Conservation (phyloP, 805 yeast species). For the Candida orba region DNA sequence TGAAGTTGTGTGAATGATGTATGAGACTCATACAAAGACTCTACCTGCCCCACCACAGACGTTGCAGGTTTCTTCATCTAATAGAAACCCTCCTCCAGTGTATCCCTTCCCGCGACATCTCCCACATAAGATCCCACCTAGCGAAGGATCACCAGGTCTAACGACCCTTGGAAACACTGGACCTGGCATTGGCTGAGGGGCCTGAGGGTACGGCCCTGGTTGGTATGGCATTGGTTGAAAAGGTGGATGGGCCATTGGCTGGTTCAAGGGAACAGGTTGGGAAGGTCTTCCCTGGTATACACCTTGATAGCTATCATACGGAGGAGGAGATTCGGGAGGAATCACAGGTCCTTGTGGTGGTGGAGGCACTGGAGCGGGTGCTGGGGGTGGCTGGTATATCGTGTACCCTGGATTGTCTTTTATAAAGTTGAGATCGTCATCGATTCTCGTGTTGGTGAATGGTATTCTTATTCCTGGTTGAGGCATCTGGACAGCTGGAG, state of each 20-base stretch:
- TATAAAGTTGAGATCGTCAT: constrained; percentile 9
- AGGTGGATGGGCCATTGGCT: background rate
- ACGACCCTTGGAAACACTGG: constrained; percentile 32
- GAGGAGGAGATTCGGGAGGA: constrained; percentile 11
- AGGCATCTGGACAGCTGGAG: background rate
- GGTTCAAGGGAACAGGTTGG: background rate
- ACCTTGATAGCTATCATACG: background rate
- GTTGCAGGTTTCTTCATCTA: constrained; percentile 2
- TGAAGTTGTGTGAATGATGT: too few species aligned
- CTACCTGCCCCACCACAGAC: constrained; percentile 8
- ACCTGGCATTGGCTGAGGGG: background rate
- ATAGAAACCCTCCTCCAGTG: constrained; percentile 1
- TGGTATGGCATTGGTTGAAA: background rate
- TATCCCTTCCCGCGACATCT: constrained; percentile 29
- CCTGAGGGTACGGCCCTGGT: background rate
- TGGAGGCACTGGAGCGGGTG: background rate
- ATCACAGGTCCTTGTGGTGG: constrained; percentile 1
- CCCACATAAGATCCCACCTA: constrained; percentile 72
- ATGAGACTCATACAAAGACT: background rate
- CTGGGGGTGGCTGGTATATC: constrained; percentile 1
- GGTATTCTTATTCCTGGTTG: constrained; percentile 14
- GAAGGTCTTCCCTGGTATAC: background rate
- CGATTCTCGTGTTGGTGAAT: constrained; percentile 11
- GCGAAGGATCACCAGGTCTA: constrained; percentile 69
- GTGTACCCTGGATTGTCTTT: background rate